A percentile compares a stretch with the other conserved stretches of the same genome.
These are phyloP conservation scores for Kuraishia capsulata DNA, from an alignment of 805 yeast species.

Conservation along the genomic window DNA sequence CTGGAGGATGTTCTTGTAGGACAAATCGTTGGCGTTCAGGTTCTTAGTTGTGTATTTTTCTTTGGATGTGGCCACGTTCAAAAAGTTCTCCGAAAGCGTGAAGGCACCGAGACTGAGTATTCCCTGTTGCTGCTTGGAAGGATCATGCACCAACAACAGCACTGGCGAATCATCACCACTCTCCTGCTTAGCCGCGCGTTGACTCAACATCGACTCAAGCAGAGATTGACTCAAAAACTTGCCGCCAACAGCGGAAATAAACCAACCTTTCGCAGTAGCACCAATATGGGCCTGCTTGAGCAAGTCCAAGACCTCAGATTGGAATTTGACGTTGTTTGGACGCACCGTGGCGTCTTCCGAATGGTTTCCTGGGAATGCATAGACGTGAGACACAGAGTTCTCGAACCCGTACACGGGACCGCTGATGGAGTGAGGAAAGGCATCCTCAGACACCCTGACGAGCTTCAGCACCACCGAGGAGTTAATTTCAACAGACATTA, in stretches of 20 bases:
- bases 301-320: constrained; percentile 54
- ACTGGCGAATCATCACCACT: constrained; percentile 28
- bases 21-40: constrained; percentile 49
- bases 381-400: constrained; percentile 51
- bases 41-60: constrained; percentile 60
- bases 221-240: constrained; percentile 57
- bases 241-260: constrained; percentile 62
- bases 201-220: constrained; percentile 59
- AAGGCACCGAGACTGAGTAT: constrained; percentile 57
- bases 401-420: constrained; percentile 77
- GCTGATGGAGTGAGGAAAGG: constrained; percentile 49
- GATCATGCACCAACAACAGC: constrained; percentile 58
- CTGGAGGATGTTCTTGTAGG: constrained; percentile 57
- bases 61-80: constrained; percentile 39
- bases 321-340: constrained; percentile 52
- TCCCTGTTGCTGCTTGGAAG: constrained; percentile 57
- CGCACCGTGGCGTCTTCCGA: constrained; percentile 50
- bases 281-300: constrained; percentile 58
- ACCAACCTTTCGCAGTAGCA: constrained; percentile 73
- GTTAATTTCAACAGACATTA: constrained; percentile 29
- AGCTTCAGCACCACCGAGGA: constrained; percentile 51
- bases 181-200: constrained; percentile 31
- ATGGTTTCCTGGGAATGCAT: constrained; percentile 54
- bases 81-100: constrained; percentile 55
- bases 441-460: constrained; percentile 57